Base-by-base conservation (phyloP, 192 early-diverging fungal genomes). In the Podila epicladia region DNA sequence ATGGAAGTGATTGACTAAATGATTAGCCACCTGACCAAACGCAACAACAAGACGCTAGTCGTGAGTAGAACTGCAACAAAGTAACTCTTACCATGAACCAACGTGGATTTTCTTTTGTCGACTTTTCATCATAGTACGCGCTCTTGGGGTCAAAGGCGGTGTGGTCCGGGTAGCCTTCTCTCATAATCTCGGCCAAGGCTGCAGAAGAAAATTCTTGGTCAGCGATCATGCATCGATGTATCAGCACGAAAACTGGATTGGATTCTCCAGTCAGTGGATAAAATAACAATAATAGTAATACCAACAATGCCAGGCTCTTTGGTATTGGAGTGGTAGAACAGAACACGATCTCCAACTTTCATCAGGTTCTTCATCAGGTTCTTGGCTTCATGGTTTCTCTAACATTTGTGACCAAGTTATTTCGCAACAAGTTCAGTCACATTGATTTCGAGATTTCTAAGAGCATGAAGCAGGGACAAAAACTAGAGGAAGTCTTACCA, bases 321-420 rank as follows among this genome's bases (percentile, higher is more conserved):
- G 83, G 94, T 95, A 72, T 95, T 97, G 12, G 93, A 95, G 67
- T 96, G 94, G 83, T 97, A 97, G 69, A 94, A 97, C 1, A 97
- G 75, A 24, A 90, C 84, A 12, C 85, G 67, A 58, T 94, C 92
- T 13, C 91, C 93, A 9, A 90, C 41, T 55, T 91, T 92, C 93
- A 95, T 95, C 55, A 86, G 82, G 32, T 91, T 86, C 3, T 90
- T 87, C 91, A 97, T 89, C 28, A 93, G 87, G 69, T 96, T 97
- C 28, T 93, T 87, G 7, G 94, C 95, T 62, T 94, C 93, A 72
- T 88, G 94, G 76, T 93, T 97, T 29, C 95, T 66, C 85, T 87
- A 65, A 19, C 9, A 20, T 20, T 19, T n/a, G 35, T 29, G 29
- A 9, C 17, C 20, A 49, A 4, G 15, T 13, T 31, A 62, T 55